phyloP scores from a whole-genome alignment of 2,329 filamentous ascomycete genomes.

The Arthrobotrys megalospora region DNA sequence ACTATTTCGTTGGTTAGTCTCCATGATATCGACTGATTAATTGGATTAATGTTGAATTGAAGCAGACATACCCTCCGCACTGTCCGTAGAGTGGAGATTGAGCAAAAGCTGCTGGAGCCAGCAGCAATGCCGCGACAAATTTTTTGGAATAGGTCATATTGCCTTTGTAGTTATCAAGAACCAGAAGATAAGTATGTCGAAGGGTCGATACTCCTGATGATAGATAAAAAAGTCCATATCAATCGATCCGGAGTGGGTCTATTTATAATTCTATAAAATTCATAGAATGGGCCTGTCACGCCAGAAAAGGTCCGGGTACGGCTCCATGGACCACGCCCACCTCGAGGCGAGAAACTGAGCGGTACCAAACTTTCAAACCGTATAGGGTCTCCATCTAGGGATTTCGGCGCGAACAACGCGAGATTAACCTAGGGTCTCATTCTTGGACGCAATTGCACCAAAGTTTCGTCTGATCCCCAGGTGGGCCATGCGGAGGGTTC shows the following conservation, averaged over 20 bases:
- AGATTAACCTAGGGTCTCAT: constrained; percentile 6
- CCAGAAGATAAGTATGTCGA: not conserved
- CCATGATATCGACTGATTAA: not conserved
- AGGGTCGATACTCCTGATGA: not conserved
- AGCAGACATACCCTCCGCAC: constrained; percentile 43
- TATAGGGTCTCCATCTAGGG: constrained; percentile 12
- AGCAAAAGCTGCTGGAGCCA: constrained; percentile 28
- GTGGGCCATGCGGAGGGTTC: not conserved
- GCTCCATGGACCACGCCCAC: not conserved
- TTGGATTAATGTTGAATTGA: not conserved
- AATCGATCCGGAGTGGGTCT: not conserved
- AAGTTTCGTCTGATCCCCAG: constrained; percentile 23
- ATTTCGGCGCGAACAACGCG: constrained; percentile 51
- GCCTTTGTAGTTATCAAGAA: not conserved
- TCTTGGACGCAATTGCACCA: constrained; percentile 18
- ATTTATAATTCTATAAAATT: constrained; percentile 32
- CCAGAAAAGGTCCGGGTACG: not conserved
- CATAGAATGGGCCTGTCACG: not conserved
- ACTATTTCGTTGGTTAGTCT: constrained; percentile 19
- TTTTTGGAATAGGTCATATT: constrained; percentile 29
- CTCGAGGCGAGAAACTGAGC: constrained; percentile 12
- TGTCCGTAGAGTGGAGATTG: constrained; percentile 52
- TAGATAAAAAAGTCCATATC: not conserved
- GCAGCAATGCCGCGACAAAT: constrained; percentile 37
- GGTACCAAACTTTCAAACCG: constrained; percentile 40